Evolutionary conservation across 805 yeast species (phyloP).

Genomic region (Saccharomyces mikatae): DNA sequence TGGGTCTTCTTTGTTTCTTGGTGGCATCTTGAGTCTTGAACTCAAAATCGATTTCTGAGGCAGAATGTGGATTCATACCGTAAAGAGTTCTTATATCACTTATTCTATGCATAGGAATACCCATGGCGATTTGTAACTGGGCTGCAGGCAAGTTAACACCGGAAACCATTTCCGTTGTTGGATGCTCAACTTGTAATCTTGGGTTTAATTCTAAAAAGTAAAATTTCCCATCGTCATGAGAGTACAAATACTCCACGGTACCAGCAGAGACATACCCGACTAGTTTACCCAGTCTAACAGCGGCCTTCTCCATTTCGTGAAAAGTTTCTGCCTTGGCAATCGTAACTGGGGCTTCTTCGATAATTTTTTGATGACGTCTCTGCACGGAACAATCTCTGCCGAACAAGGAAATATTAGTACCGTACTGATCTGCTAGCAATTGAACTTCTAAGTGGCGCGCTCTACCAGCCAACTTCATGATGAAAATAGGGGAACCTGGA

Average conservation of each 20-base stretch:
- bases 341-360: conserved; percentile 98
- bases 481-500: conserved; percentile 97
- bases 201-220: conserved; percentile 96
- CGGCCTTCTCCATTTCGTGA: conserved; percentile 89
- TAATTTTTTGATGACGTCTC: conserved; percentile 97
- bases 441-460: conserved; percentile 99
- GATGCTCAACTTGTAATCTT: conserved; percentile 98
- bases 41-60: conserved; percentile 84
- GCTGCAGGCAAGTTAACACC: conserved; percentile 98
- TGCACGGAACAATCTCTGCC: conserved; percentile 99
- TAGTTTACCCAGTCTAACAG: conserved; percentile 90
- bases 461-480: conserved; percentile 93
- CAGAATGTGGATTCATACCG: conserved; percentile 92
- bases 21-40: conserved; percentile 66
- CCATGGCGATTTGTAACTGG: conserved; percentile 98
- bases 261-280: conserved; percentile 99
- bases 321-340: conserved; percentile 83
- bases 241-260: conserved; percentile 94
- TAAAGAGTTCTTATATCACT: conserved; percentile 86
- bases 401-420: conserved; percentile 91
- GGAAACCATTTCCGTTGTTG: conserved; percentile 98
- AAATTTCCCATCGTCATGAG: conserved; percentile 88
- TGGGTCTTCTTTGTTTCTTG: conserved; percentile 81
- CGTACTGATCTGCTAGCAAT: conserved; percentile 94
- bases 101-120: conserved; percentile 93